Evolutionary conservation across 441 rosid genomes (phyloP).

Genomic region (Gossypium davidsonii): DNA sequence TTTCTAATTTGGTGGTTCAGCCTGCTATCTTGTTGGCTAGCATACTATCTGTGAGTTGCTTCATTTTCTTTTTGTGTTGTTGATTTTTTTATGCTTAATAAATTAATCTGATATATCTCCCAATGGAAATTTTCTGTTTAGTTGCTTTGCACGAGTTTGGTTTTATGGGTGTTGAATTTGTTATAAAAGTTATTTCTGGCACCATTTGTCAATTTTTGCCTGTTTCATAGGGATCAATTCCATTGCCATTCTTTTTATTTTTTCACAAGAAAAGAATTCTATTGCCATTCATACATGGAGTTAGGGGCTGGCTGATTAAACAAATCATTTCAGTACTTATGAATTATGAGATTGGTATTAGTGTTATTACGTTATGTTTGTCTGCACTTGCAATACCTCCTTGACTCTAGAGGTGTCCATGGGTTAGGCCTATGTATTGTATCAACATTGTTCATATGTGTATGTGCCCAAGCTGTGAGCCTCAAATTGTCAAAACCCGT

Average conservation of each 20-base stretch:
- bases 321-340: background rate
- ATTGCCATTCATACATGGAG: background rate
- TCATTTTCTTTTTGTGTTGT: background rate
- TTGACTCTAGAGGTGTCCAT: background rate
- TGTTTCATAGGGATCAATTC: background rate
- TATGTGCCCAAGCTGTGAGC: no score
- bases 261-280: background rate
- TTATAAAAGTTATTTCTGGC: background rate
- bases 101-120: background rate
- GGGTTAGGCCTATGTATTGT: no score
- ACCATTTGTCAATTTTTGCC: background rate
- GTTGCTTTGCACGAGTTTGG: background rate
- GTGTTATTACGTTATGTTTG: background rate
- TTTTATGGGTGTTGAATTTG: background rate
- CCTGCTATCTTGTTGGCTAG: conserved; percentile 42
- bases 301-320: background rate
- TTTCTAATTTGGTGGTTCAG: conserved; percentile 38
- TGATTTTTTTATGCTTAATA: background rate
- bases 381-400: background rate
- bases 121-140: background rate
- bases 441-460: no score
- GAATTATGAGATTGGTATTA: background rate
- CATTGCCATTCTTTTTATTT: background rate
- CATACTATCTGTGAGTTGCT: conserved; percentile 47
- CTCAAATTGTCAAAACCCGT: no score